Base-by-base conservation (phyloP, 306 rosid species). In the Cucurbita pepo region DNA sequence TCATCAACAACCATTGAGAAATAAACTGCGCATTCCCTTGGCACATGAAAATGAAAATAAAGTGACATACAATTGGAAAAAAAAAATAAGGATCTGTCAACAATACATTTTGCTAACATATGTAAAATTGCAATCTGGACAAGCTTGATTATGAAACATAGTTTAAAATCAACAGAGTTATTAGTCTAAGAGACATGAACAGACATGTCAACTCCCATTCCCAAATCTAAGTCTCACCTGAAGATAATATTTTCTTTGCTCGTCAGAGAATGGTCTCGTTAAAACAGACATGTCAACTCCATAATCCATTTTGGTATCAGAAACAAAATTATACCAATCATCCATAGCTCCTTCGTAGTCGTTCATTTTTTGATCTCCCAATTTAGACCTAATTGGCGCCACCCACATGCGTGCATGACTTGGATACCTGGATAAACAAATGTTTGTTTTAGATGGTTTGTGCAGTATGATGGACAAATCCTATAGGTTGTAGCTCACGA, bases 321-420 rank as follows among this genome's bases (percentile, higher is more conserved):
- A 79, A 8, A 86, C 77, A 78, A 94, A 94, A 81, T 74, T 59
- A 78, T 61, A 59, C 99, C 97, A 94, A 45, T 89, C 96, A 52
- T 89, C 92, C 96, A 91, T 94, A 41, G 91, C 21, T 55, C 85
- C 89, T 14, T 82, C 80, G 74, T 82, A 94, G 73, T 94, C 95
- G 38, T 81, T 83, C 75, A 70, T 43, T 76, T 86, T 91, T 63
- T 88, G 92, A 72, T 89, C 95, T 51, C 79, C 86, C 71, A 89
- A 57, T 71, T 90, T 90, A 80, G 95, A 84, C 83, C 88, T 82
- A 38, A 94, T 85, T 57, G 99, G 99, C 67, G 97, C 99, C 77
- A 94, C 83, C 99, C 99, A 94, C 88, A 94, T 94, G 54, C 95
- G 88, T 64, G 96, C 97, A 84, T 89, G 97, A 79, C 99, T 94